A percentile compares a stretch with the other conserved stretches of the same genome.
phyloP scores from a whole-genome alignment of 768 basidiomycete genomes.

The Tulasnella calospora region DNA sequence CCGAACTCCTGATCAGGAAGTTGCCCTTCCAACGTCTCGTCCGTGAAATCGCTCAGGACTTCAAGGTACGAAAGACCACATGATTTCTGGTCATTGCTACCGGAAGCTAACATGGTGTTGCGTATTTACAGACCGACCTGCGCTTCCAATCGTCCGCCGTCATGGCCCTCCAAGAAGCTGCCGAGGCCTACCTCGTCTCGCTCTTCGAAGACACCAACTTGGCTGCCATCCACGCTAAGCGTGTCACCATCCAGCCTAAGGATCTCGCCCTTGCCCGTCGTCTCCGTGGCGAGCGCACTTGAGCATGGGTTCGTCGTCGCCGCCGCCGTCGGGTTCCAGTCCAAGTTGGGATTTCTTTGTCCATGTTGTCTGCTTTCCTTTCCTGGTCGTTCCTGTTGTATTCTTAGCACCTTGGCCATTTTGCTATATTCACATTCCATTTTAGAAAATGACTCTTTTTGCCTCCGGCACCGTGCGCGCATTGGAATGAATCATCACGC shows the following conservation, averaged over 20 bases:
- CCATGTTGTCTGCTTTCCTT: background rate
- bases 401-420: background rate
- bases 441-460: background rate
- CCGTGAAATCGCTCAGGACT: slow-evolving; percentile 91
- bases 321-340: too few species aligned
- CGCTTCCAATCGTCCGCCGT: slow-evolving; percentile 96
- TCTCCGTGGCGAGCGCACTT: slow-evolving; percentile 69
- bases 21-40: slow-evolving; percentile 99
- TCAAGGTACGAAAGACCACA: slow-evolving; percentile 59
- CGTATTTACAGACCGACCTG: slow-evolving; percentile 60
- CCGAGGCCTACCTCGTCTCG: slow-evolving; percentile 82
- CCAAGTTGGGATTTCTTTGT: too few species aligned
- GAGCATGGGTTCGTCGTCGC: background rate
- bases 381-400: background rate
- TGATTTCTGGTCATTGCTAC: background rate
- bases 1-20: slow-evolving; percentile 98
- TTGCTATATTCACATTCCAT: background rate
- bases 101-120: slow-evolving; percentile 19
- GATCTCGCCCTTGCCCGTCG: slow-evolving; percentile 83
- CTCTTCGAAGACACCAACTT: slow-evolving; percentile 87
- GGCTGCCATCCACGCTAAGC: slow-evolving; percentile 86
- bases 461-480: background rate
- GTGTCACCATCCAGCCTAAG: slow-evolving; percentile 83
- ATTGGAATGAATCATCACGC: background rate
- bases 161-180: slow-evolving; percentile 89